Conservation (phyloP, 495 filamentous ascomycete species). For the Penicillium chermesinum region DNA sequence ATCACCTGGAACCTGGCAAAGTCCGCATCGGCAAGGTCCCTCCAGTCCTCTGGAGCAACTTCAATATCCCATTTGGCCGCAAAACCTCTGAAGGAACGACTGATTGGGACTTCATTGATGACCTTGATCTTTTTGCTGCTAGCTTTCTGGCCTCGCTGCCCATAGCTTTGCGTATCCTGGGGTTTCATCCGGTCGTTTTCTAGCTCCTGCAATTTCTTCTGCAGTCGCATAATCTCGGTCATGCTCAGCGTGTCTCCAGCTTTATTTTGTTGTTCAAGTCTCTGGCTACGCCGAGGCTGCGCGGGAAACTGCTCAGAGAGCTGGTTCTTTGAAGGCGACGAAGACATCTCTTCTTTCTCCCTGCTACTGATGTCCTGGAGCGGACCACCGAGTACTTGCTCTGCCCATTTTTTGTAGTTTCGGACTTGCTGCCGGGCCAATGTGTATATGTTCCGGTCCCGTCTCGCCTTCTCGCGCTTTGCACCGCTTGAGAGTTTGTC, state of each 20-base stretch:
- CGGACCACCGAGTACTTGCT: neutral
- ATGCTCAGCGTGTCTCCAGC: neutral
- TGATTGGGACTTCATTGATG: neutral
- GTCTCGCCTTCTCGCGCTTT: neutral
- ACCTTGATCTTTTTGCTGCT: neutral
- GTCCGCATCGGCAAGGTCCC: neutral
- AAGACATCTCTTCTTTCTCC: neutral
- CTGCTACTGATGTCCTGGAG: neutral
- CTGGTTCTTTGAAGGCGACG: neutral
- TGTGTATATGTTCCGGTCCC: neutral
- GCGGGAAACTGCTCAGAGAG: too few species aligned
- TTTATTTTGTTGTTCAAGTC: neutral
- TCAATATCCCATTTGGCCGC: neutral
- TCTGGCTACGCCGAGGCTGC: too few species aligned
- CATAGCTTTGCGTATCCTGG: neutral
- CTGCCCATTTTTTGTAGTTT: neutral
- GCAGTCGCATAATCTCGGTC: neutral
- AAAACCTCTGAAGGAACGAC: neutral
- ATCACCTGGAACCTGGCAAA: neutral
- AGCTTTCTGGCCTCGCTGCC: neutral
- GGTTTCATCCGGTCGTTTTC: neutral
- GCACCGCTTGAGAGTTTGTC: neutral
- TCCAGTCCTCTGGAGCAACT: neutral
- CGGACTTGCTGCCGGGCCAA: neutral
- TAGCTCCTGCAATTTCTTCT: neutral